These are phyloP conservation scores for Leccinum truebloodii DNA, from an alignment of 768 basidiomycete genomes.

Conservation along the genomic window DNA sequence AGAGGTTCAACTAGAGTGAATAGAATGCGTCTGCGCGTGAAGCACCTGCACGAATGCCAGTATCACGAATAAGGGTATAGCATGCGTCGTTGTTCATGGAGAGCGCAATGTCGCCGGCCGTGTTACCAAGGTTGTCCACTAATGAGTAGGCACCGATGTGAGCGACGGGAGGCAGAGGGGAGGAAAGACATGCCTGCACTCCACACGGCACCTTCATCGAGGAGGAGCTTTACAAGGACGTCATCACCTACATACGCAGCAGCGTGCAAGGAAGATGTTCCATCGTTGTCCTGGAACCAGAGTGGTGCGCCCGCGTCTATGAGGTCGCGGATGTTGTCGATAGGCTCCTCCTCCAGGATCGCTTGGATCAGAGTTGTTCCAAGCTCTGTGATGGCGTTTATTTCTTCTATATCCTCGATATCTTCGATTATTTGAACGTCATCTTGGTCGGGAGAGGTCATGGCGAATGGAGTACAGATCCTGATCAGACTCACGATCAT, in stretches of 20 bases:
- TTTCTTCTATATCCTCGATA: conserved; percentile 36
- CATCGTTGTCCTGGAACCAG: conserved; percentile 90
- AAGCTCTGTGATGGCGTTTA: conserved; percentile 49
- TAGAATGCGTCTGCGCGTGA: conserved; percentile 9
- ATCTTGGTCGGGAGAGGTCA: conserved; percentile 1
- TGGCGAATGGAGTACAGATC: not conserved
- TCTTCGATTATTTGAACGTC: conserved; percentile 23
- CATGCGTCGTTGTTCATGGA: conserved; percentile 77
- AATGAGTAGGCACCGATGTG: not conserved
- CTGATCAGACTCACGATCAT: not conserved
- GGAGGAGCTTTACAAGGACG: conserved; percentile 61
- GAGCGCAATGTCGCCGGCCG: conserved; percentile 87
- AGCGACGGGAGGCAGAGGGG: not conserved
- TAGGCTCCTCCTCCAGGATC: conserved; percentile 52
- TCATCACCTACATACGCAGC: conserved; percentile 74
- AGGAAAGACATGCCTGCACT: conserved; percentile 63
- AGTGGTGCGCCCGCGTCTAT: conserved; percentile 72
- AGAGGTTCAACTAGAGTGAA: conserved; percentile 9
- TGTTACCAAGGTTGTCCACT: conserved; percentile 80
- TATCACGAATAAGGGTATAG: conserved; percentile 83
- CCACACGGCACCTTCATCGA: conserved; percentile 89
- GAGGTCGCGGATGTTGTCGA: conserved; percentile 46
- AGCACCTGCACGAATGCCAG: conserved; percentile 88
- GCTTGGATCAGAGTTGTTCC: conserved; percentile 61
- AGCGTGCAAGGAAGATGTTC: conserved; percentile 83